Evolutionary conservation across 2,329 filamentous ascomycete species (phyloP).

Genomic region (Pseudofabraea citricarpa): DNA sequence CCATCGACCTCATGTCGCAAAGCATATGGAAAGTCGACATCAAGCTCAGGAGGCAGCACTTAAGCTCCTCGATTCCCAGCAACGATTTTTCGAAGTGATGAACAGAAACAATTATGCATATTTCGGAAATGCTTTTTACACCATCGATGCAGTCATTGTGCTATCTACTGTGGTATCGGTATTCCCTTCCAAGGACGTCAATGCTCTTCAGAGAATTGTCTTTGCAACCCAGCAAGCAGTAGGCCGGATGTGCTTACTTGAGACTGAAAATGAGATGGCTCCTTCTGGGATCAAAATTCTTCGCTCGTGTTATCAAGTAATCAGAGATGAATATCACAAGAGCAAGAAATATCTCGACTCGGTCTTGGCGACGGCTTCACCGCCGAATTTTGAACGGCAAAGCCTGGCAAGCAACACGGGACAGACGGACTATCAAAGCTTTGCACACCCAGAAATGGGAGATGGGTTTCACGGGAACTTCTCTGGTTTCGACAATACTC

Average conservation of each 20-base stretch:
- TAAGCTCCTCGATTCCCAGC: neutral
- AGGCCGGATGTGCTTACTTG: neutral
- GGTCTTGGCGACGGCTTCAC: neutral
- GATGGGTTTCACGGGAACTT: neutral
- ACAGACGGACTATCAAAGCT: too few species aligned
- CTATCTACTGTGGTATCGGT: neutral
- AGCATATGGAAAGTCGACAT: neutral
- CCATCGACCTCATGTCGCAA: neutral
- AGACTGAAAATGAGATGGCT: neutral
- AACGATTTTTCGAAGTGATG: neutral
- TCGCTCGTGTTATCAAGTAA: neutral
- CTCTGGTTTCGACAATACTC: neutral
- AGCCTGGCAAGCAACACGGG: neutral
- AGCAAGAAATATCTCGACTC: too few species aligned
- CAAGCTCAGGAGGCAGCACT: neutral
- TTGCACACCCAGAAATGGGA: too few species aligned
- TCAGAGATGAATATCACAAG: neutral
- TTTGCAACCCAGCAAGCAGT: neutral
- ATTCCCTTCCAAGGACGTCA: neutral
- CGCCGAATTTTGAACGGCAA: too few species aligned
- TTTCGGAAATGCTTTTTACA: neutral
- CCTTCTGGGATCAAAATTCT: neutral
- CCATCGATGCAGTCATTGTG: neutral
- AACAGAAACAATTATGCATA: neutral
- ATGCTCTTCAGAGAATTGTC: neutral